Conservation (phyloP, 306 rosid genomes). For the Elaeagnus macrophylla region DNA sequence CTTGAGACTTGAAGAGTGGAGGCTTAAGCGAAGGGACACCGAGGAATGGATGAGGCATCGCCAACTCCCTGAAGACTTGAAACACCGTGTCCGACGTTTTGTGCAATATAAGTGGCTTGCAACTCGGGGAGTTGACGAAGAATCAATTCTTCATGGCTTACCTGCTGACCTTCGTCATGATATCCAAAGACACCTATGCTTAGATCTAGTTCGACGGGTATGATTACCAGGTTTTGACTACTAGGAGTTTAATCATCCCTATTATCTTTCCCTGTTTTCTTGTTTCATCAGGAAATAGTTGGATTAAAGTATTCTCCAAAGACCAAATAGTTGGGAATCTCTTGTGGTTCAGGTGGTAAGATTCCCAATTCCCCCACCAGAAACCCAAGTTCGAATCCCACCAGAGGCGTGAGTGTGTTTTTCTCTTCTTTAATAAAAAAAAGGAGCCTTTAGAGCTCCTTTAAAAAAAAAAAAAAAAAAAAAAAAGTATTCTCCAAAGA, state of each 20-base stretch:
- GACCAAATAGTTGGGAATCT: too few species aligned
- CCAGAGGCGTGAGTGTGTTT: too few species aligned
- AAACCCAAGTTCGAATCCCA: too few species aligned
- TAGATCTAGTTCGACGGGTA: slow-evolving; percentile 93
- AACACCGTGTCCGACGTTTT: slow-evolving; percentile 60
- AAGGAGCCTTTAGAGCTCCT: too few species aligned
- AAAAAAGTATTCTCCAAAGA: too few species aligned
- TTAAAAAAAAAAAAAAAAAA: too few species aligned
- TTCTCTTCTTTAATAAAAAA: too few species aligned
- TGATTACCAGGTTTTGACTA: slow-evolving; percentile 17
- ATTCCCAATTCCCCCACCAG: too few species aligned
- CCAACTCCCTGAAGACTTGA: slow-evolving; percentile 94
- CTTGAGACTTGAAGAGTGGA: slow-evolving; percentile 94
- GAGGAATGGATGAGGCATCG: slow-evolving; percentile 99
- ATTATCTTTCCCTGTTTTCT: slow-evolving; percentile 2
- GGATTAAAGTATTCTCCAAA: too few species aligned
- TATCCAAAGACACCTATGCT: slow-evolving; percentile 87
- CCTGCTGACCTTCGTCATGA: slow-evolving; percentile 97
- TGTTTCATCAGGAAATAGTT: background rate
- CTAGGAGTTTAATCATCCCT: slow-evolving; percentile 6
- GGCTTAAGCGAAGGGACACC: slow-evolving; percentile 89
- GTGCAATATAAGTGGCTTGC: slow-evolving; percentile 95
- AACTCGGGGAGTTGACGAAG: slow-evolving; percentile 94
- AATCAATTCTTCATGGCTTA: slow-evolving; percentile 64
- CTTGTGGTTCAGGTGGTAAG: too few species aligned